A percentile compares a stretch with the other conserved stretches of the same genome.
phyloP scores from a whole-genome alignment of 306 rosid genomes.

The Bauhinia variegata region DNA sequence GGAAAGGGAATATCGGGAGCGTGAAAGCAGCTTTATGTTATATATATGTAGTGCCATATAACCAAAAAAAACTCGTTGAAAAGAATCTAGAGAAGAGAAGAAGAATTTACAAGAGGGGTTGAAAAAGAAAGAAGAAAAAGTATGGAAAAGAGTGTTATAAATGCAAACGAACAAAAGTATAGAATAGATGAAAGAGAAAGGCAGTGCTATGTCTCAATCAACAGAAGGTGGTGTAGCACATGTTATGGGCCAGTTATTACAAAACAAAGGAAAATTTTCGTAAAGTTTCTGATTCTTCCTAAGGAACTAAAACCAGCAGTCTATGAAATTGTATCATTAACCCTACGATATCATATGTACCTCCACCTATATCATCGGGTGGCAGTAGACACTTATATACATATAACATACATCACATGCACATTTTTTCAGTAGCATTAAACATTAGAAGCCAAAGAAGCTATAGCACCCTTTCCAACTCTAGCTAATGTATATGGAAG shows the following conservation, averaged over 20 bases:
- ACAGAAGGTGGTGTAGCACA: constrained; percentile 56
- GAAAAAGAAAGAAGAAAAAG: constrained; percentile 9
- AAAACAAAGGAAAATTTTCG: constrained; percentile 50
- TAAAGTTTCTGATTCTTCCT: constrained; percentile 51
- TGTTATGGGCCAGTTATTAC: constrained; percentile 62
- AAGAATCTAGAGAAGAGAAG: constrained; percentile 7
- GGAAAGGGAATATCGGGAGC: constrained; percentile 21
- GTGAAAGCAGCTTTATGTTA: constrained; percentile 25
- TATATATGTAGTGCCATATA: constrained; percentile 11
- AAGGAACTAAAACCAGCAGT: constrained; percentile 55
- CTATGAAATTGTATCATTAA: constrained; percentile 50
- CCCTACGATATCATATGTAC: constrained; percentile 47
- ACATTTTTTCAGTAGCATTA: constrained; percentile 52
- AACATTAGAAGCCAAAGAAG: constrained; percentile 46
- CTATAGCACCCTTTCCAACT: constrained; percentile 32
- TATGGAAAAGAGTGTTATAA: constrained; percentile 11
- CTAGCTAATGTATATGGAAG: constrained; percentile 45
- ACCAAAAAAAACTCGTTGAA: constrained; percentile 12
- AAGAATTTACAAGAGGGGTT: neutral
- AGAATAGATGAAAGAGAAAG: constrained; percentile 45
- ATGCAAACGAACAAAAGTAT: constrained; percentile 37
- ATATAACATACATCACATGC: constrained; percentile 56
- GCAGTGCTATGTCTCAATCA: constrained; percentile 47
- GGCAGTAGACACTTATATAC: constrained; percentile 40
- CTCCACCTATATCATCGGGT: constrained; percentile 50